Base-by-base conservation (phyloP, 768 basidiomycete genomes). In the Pleurotus eryngii region DNA sequence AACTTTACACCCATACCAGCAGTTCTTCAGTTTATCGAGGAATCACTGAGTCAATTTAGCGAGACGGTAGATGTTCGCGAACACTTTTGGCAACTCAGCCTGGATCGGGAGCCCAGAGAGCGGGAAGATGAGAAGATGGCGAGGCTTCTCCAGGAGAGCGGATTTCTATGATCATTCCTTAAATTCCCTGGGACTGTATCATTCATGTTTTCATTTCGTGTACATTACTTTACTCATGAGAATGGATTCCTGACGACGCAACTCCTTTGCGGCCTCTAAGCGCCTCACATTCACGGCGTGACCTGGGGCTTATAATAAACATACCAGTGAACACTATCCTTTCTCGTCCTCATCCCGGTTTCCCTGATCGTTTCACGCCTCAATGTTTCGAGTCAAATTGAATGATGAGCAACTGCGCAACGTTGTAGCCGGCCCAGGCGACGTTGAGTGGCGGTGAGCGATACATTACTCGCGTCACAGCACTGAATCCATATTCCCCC, bases 121-220 rank as follows among this genome's bases (percentile, higher is more conserved):
- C 81, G 93, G 46, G 96, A 98, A 63, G 94, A 96, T 63, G 96
- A 97, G 75, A 93, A 94, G 79, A 95, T 97, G 92, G 91, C 92
- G 7, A 80, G 92, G 48, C 73, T 94, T 58, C 73, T 94, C 43
- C 92, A 94, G 67, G 92, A 94, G 71, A 92, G 89, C 58, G 92
- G 92, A 42, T 94, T 94, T 76, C 73, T 92, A 73, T 92, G 73
- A 71, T 63, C 56, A 27, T 61, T 30, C n/a, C 58, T 59, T 55
- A 30, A 57, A 50, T 27, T 38, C 11, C 37, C 46, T 37, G 49
- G 47, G 45, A 54, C 38, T 62, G 61, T 58, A 60, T 62, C 37
- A 58, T 49, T 60, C 56, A 58, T 56, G 54, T 47, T 56, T 56
- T 59, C 37, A 40, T 56, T 56, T 59, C 37, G 46, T 59, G 59